Conservation (phyloP, 768 basidiomycete genomes). For the Phallus indusiatus region DNA sequence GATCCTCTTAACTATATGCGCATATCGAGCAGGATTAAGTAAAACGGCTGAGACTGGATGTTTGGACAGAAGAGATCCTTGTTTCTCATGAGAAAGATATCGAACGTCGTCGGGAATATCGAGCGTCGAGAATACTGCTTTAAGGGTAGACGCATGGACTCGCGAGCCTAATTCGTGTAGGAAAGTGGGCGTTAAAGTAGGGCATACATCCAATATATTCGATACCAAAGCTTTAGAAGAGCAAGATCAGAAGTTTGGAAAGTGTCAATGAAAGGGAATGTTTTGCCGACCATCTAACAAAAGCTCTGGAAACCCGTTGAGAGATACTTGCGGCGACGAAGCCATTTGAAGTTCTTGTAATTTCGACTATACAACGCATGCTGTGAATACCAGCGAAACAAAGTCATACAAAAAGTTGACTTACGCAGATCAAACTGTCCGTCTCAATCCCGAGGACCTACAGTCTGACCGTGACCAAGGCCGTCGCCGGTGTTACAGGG, state of each 20-base stretch:
- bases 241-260: neutral
- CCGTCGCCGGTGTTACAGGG: neutral
- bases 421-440: too few relatives aligned
- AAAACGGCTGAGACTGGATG: conserved; percentile 20
- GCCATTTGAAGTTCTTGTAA: neutral
- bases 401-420: too few relatives aligned
- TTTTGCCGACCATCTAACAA: conserved; percentile 6
- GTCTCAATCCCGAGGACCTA: too few relatives aligned
- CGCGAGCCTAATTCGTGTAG: conserved; percentile 22
- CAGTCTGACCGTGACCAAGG: neutral
- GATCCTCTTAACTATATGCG: conserved; percentile 21
- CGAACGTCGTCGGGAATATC: conserved; percentile 22
- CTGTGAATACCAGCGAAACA: too few relatives aligned
- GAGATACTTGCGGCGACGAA: neutral
- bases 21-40: conserved; percentile 25
- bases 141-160: conserved; percentile 23
- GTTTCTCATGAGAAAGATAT: conserved; percentile 10
- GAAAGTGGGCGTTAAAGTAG: conserved; percentile 8
- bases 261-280: neutral
- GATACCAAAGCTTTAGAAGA: conserved; percentile 1
- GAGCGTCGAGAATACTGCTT: conserved; percentile 23
- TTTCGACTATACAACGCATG: neutral
- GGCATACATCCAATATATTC: conserved; percentile 2
- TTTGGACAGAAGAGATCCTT: conserved; percentile 2
- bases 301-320: conserved; percentile 5